Conservation (phyloP, 2,329 filamentous ascomycete genomes). For the Rhytidhysteron rufulum region DNA sequence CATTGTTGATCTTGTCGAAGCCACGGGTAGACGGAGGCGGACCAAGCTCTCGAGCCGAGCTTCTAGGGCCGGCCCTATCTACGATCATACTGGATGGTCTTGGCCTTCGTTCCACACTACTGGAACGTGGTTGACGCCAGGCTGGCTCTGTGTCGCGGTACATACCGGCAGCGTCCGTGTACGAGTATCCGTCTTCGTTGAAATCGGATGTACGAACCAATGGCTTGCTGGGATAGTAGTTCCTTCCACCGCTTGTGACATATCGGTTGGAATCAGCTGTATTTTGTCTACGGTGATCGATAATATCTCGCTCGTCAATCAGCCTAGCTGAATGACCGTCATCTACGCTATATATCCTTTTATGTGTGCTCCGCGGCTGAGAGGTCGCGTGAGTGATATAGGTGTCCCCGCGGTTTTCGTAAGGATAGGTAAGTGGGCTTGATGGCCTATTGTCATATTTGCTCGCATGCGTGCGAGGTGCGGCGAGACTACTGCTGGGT, state of each 20-base stretch:
- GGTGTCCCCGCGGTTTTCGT: constrained; percentile 28
- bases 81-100: constrained; percentile 45
- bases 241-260: constrained; percentile 25
- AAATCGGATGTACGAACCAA: constrained; percentile 21
- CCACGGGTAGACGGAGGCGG: constrained; percentile 68
- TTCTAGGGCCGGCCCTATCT: constrained; percentile 32
- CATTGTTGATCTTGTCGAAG: constrained; percentile 62
- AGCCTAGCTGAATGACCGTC: constrained; percentile 37
- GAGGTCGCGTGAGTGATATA: constrained; percentile 36
- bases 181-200: constrained; percentile 44
- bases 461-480: constrained; percentile 22
- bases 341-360: constrained; percentile 48
- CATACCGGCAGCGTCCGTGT: constrained; percentile 49
- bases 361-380: constrained; percentile 34
- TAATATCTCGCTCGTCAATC: constrained; percentile 34
- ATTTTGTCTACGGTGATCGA: constrained; percentile 30
- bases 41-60: constrained; percentile 32
- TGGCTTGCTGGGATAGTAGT: constrained; percentile 25
- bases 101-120: constrained; percentile 43
- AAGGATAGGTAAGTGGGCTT: constrained; percentile 39
- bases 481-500: constrained; percentile 34
- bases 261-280: constrained; percentile 19
- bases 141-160: constrained; percentile 49
- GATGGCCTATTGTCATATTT: constrained; percentile 29
- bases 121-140: constrained; percentile 42